Evolutionary conservation across 202 grass and related monocot genomes (phyloP).

Genomic region (Panicum virgatum): DNA sequence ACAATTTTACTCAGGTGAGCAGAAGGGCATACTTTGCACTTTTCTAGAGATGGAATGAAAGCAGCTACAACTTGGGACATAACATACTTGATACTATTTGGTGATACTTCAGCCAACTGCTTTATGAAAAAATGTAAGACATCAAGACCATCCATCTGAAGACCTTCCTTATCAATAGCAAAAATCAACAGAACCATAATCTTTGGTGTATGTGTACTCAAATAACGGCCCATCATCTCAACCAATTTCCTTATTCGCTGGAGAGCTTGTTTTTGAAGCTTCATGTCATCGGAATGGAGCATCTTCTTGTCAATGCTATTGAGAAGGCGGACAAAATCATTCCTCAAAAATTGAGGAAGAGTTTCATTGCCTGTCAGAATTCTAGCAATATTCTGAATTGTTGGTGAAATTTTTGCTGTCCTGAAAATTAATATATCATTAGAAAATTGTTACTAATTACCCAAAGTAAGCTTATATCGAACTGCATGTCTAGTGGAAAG

Average conservation of each 20-base stretch:
- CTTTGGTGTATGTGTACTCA: constrained; percentile 89
- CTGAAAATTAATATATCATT: constrained; percentile 49
- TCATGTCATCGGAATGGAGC: constrained; percentile 75
- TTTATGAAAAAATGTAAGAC: constrained; percentile 89
- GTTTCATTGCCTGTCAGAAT: constrained; percentile 73
- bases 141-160: constrained; percentile 78
- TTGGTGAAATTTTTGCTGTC: constrained; percentile 68
- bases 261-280: constrained; percentile 83
- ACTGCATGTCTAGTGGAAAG: constrained; percentile 11
- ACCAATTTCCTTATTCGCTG: constrained; percentile 81
- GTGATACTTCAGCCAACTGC: constrained; percentile 73
- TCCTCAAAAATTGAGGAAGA: constrained; percentile 91
- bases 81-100: constrained; percentile 89
- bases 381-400: constrained; percentile 76
- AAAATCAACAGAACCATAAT: constrained; percentile 97
- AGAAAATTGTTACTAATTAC: constrained; percentile 29
- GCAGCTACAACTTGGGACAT: constrained; percentile 94
- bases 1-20: constrained; percentile 71
- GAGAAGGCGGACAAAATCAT: constrained; percentile 93
- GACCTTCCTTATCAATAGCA: constrained; percentile 87
- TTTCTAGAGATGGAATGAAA: constrained; percentile 83
- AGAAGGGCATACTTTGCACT: constrained; percentile 70
- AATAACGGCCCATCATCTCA: constrained; percentile 98
- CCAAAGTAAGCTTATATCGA: constrained; percentile 3
- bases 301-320: constrained; percentile 94